Conservation (phyloP, 2,329 filamentous ascomycete genomes). For the Trichoderma citrinoviride region DNA sequence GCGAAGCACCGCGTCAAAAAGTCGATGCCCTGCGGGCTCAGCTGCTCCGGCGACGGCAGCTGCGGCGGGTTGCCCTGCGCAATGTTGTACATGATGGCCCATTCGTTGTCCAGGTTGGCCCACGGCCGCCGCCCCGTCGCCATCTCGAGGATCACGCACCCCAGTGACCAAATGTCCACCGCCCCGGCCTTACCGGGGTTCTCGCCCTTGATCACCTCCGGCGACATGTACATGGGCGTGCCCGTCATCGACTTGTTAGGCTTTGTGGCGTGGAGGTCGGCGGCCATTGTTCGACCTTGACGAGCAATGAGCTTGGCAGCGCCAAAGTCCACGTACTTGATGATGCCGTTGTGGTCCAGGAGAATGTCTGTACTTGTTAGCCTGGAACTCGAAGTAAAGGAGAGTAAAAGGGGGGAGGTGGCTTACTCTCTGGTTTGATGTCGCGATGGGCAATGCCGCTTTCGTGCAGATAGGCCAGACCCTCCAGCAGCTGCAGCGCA, state of each 20-base stretch:
- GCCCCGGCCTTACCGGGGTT: slow-evolving; percentile 76
- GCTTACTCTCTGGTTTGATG: slow-evolving; percentile 93
- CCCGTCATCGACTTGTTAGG: slow-evolving; percentile 92
- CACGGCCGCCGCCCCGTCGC: slow-evolving; percentile 90
- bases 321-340: slow-evolving; percentile 98
- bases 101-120: slow-evolving; percentile 96
- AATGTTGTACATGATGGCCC: slow-evolving; percentile 99
- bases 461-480: slow-evolving; percentile 89
- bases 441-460: slow-evolving; percentile 91
- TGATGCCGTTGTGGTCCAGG: slow-evolving; percentile 94
- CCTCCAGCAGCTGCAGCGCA: slow-evolving; percentile 88
- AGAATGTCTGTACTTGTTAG: slow-evolving; percentile 68
- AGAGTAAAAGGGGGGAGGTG: neutral
- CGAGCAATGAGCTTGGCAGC: slow-evolving; percentile 95
- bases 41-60: slow-evolving; percentile 76
- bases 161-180: slow-evolving; percentile 93
- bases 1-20: slow-evolving; percentile 86
- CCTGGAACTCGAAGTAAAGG: neutral
- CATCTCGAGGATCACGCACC: slow-evolving; percentile 97
- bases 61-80: slow-evolving; percentile 92
- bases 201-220: slow-evolving; percentile 93
- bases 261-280: slow-evolving; percentile 56
- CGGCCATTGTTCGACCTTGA: slow-evolving; percentile 80
- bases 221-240: slow-evolving; percentile 99
- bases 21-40: slow-evolving; percentile 80